Percentiles rank a stretch among this genome's conserved stretches.
Evolutionary conservation across 495 filamentous ascomycete species (phyloP).

Genomic region (Massariosphaeria phaeospora): DNA sequence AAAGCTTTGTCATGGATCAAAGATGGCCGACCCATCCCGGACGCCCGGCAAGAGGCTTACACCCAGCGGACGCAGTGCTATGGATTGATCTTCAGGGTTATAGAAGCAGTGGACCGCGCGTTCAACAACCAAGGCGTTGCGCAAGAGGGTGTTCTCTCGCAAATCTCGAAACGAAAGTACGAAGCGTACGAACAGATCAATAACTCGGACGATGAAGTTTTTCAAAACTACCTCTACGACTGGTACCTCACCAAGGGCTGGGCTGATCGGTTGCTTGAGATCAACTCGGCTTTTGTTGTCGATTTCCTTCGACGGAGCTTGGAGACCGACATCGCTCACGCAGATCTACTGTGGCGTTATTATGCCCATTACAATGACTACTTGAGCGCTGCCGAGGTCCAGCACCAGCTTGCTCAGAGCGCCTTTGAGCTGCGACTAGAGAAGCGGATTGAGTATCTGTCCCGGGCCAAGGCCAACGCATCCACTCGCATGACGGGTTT

Average conservation of each 20-base stretch:
- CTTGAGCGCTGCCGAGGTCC: constrained; percentile 80
- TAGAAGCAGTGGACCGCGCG: constrained; percentile 68
- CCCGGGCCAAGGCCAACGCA: constrained; percentile 79
- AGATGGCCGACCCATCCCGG: constrained; percentile 58
- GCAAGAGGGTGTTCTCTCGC: constrained; percentile 71
- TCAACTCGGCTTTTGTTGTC: constrained; percentile 76
- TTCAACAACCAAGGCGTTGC: constrained; percentile 60
- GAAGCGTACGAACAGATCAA: constrained; percentile 88
- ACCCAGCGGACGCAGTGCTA: constrained; percentile 74
- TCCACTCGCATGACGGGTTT: constrained; percentile 67
- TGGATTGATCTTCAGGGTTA: constrained; percentile 68
- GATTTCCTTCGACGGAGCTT: constrained; percentile 78
- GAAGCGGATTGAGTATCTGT: constrained; percentile 81
- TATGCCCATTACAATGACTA: constrained; percentile 73
- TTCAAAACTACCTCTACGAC: constrained; percentile 90
- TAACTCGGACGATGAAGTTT: constrained; percentile 80
- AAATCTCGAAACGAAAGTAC: constrained; percentile 66
- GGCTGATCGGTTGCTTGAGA: constrained; percentile 75
- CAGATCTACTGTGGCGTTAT: constrained; percentile 90
- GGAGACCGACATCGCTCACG: constrained; percentile 61
- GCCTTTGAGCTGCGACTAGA: constrained; percentile 68
- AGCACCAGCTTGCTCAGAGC: constrained; percentile 75
- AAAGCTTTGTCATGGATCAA: constrained; percentile 70
- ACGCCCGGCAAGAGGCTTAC: constrained; percentile 62
- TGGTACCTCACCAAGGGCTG: constrained; percentile 86